phyloP scores from a whole-genome alignment of 1,284 basidiomycete species.

The Rhizoctonia solani region DNA sequence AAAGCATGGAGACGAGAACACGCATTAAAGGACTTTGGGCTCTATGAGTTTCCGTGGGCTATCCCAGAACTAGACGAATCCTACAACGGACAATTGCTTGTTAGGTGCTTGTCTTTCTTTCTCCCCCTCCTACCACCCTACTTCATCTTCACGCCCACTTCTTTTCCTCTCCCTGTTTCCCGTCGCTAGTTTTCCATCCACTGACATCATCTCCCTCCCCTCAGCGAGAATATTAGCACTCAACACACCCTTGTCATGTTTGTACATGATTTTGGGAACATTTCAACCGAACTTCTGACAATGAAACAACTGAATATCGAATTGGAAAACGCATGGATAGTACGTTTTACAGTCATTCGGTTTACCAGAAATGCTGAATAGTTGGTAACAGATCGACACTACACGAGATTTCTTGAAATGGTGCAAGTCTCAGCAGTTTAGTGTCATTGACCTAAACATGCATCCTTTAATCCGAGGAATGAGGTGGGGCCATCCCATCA shows the following conservation, averaged over 20 bases:
- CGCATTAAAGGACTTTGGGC: conserved; percentile 28
- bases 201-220: conserved; percentile 41
- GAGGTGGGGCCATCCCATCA: conserved; percentile 36
- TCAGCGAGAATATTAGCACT: conserved; percentile 74
- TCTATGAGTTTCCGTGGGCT: conserved; percentile 42
- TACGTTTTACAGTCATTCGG: conserved; percentile 66
- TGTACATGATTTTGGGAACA: conserved; percentile 32
- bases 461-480: conserved; percentile 38
- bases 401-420: conserved; percentile 80
- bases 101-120: conserved; percentile 29
- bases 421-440: conserved; percentile 67
- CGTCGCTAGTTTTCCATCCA: conserved; percentile 41
- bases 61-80: conserved; percentile 34
- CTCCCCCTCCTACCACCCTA: no score
- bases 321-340: conserved; percentile 32
- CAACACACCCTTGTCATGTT: conserved; percentile 74
- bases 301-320: conserved; percentile 55
- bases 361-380: conserved; percentile 43
- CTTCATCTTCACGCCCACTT: no score
- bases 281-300: conserved; percentile 63
- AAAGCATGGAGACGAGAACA: conserved; percentile 31
- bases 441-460: conserved; percentile 87
- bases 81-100: conserved; percentile 31
- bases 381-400: conserved; percentile 71
- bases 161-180: no score